Base-by-base conservation (phyloP, 2,329 filamentous ascomycete genomes). In the Trichoderma aggressivum region DNA sequence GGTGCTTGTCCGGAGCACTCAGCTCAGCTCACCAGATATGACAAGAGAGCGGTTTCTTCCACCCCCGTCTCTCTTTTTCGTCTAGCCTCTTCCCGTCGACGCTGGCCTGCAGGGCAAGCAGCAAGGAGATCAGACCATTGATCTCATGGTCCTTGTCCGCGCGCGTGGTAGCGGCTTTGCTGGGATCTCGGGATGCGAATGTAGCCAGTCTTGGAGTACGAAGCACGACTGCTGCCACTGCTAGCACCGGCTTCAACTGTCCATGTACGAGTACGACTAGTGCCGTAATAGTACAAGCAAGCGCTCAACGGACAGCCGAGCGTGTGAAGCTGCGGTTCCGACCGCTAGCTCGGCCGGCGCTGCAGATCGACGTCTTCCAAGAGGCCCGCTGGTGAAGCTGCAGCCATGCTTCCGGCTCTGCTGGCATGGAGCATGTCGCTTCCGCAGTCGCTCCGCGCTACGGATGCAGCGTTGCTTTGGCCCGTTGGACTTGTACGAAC, bases 331-430 rank as follows among this genome's bases (percentile, higher is more conserved):
- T 61, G 66, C 56, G 59, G 67, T 70, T 34, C 61, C 68, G 53
- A 60, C 60, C 68, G 28, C 61, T 70, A 70, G 60, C 68, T 59
- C 43, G n/a, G 53, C 61, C 50, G 53, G 60, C 34, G 68, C 36
- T 65, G 68, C 68, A 70, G 68, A 70, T 70, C 68, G 68, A 70
- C 30, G 56, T 21, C 50, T 65, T 58, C 39, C 28, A 18, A 69
- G 61, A 65, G 68, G 61, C 60, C 58, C 60, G 68, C 59, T 34
- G 68, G n/a, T 47, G 43, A 70, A 59, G 68, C 61, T 58, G 59
- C 64, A 53, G 65, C 28, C 36, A 58, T 50, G 65, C 53, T 30
- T 60, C 56, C 36, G 55, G 55, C 26, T n/a, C 55, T 60, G 56
- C 36, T 60, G 56, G 39, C 66, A 61, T 60, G 50, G 26, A 34